Base-by-base conservation (phyloP, 1,284 basidiomycete genomes). In the Somion occarium region DNA sequence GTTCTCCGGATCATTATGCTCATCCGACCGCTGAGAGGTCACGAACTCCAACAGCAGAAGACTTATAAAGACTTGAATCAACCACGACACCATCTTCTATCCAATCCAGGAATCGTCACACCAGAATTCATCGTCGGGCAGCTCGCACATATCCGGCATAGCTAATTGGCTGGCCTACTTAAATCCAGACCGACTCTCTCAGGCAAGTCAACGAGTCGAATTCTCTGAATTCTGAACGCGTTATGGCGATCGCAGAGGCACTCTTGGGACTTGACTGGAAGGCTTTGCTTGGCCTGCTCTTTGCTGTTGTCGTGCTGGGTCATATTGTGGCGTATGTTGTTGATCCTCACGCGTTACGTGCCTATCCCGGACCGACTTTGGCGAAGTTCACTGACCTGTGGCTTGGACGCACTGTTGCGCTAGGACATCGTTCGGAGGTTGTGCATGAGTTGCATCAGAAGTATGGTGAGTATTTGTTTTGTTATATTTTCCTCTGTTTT, bases 381-480 rank as follows among this genome's bases (percentile, higher is more conserved):
- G 92, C 92, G 39, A 81, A 78, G 59, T 83, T 93, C 58, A 80
- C 86, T 9, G 85, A 92, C 64, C 58, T 80, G 12, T 96, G 92
- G 91, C 70, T 96, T 23, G 85, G 83, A 25, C 75, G 75, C 59
- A 73, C 82, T 25, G 74, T 80, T 20, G 79, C 81, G 47, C 67
- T 74, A 7, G 91, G 93, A 1, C 82, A 90, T 54, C 80, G 93
- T 43, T 91, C 84, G 20, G 81, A 89, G 59, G 69, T 76, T 2
- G 83, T 96, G 2, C 91, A 96, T 61, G 65, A 82, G 55, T 69
- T 89, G 59, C 93, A 96, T 67, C 59, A 78, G 64, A 83, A 83
- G 71, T 79, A 91, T 56, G 92, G 92, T 88, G 61, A 55, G 64
- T 58, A 41, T 23, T 24, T 5, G 30, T 30, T 26, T 15, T 25